These are phyloP conservation scores for Peronosclerospora sorghi DNA, from an alignment of 352 stramenopile species.

Conservation along the genomic window DNA sequence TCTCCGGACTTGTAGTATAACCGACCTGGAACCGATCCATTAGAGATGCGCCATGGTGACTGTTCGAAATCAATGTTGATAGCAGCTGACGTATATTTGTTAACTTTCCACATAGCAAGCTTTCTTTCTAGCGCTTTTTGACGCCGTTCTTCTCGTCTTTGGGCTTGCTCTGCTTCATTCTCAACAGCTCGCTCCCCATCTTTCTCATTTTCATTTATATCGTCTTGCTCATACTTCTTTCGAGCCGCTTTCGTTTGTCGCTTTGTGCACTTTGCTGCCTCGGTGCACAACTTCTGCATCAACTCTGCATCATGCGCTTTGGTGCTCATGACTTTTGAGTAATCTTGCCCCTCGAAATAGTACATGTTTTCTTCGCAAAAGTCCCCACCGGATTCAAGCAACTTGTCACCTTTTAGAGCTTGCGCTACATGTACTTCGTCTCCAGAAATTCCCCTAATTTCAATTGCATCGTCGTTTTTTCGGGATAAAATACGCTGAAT, in stretches of 20 bases:
- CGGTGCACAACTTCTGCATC: constrained; percentile 27
- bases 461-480: constrained; percentile 5
- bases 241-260: constrained; percentile 19
- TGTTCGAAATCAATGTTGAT: constrained; percentile 12
- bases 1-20: constrained; percentile 49
- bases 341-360: constrained; percentile 75
- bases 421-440: constrained; percentile 5
- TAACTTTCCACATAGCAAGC: constrained; percentile 38
- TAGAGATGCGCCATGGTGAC: constrained; percentile 2
- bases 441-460: background rate
- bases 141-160: constrained; percentile 30
- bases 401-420: constrained; percentile 23
- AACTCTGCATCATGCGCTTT: constrained; percentile 32
- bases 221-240: constrained; percentile 27
- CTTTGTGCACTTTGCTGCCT: constrained; percentile 12
- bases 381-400: constrained; percentile 44
- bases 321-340: constrained; percentile 26
- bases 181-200: constrained; percentile 22
- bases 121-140: constrained; percentile 36
- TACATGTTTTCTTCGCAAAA: constrained; percentile 76
- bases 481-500: constrained; percentile 39
- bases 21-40: constrained; percentile 3
- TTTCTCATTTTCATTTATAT: constrained; percentile 25
- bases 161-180: constrained; percentile 29
- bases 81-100: constrained; percentile 47